Percentiles rank a stretch among this genome's conserved stretches.
Conservation (phyloP, 495 filamentous ascomycete genomes). For the Daldinia loculata region DNA sequence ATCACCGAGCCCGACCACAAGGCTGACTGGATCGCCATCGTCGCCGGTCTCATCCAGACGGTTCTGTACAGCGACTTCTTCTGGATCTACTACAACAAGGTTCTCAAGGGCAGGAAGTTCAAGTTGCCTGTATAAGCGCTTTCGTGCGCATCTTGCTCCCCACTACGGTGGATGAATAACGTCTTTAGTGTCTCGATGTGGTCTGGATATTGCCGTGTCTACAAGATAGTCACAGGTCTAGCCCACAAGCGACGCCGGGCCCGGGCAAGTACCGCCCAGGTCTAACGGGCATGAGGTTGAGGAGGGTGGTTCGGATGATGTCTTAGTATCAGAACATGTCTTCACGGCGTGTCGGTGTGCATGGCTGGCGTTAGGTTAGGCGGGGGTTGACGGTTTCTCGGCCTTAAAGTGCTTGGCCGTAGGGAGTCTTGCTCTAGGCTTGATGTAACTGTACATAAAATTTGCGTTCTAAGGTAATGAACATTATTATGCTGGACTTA, state of each 20-base stretch:
- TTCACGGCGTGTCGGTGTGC: constrained; percentile 40
- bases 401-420: constrained; percentile 29
- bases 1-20: constrained; percentile 69
- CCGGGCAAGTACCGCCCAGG: neutral
- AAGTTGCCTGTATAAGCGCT: constrained; percentile 76
- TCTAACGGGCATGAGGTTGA: constrained; percentile 10
- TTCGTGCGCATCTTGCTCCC: neutral
- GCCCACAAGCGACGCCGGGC: constrained; percentile 5
- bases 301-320: constrained; percentile 3
- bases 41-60: constrained; percentile 92
- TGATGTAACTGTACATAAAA: constrained; percentile 41
- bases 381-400: constrained; percentile 28
- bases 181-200: neutral
- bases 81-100: constrained; percentile 98
- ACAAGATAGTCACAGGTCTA: constrained; percentile 8
- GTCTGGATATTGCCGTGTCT: constrained; percentile 4
- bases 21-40: constrained; percentile 81
- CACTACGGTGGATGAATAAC: neutral
- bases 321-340: constrained; percentile 39
- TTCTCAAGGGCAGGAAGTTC: constrained; percentile 89
- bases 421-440: constrained; percentile 28
- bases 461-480: constrained; percentile 31
- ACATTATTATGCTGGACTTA: constrained; percentile 1
- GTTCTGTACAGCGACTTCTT: constrained; percentile 98
- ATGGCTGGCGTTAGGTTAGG: constrained; percentile 47